Evolutionary conservation across 1,139 yeast species (phyloP), one percentile per base, ranked within the genome.

Genomic region (Pichia sp.): DNA sequence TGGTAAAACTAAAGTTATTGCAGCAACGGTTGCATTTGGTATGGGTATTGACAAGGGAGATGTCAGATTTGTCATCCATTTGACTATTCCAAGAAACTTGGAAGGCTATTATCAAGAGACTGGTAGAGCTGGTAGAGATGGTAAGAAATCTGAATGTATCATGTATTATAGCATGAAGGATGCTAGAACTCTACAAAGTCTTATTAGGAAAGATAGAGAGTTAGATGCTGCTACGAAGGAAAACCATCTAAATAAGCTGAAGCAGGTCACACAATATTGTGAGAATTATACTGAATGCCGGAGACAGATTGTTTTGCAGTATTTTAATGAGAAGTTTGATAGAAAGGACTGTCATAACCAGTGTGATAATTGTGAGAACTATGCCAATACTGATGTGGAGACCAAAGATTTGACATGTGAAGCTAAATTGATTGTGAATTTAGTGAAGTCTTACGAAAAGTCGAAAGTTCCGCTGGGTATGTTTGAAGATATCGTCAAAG

Each of bases 81-180:
- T 81, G 42, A 83, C 88, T n/a, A 64, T 91, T 26, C 97, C 98
- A 0, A 65, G 96, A 52, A 84, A 87, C 33, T 63, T 91, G 42
- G 98, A 91, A 61, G 97, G 97, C 0, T 91, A 91, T 55, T 91
- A 91, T 51, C 98, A 91, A 60, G 98, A 91, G 57, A 87, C 97
- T 1, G 98, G 98, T n/a, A 77, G 98, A 59, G 98, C 97, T 2
- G 98, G 98, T 5, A 74, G 98, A 61, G 98, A 91, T 63, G 96
- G 97, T 0, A 63, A 73, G 5, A 72, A 64, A 31, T 80, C 95
- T 2, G 80, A 79, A 43, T 91, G 97, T 60, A 72, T 84, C 14
- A 70, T 91, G 71, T 91, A 75, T 51, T 91, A 82, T 55, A 70
- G 78, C 11, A 81, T 80, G 57, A 72, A 74, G 42, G 97, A 87